phyloP scores from a whole-genome alignment of 176 grass and related monocot species.

The Microstegium vimineum region DNA sequence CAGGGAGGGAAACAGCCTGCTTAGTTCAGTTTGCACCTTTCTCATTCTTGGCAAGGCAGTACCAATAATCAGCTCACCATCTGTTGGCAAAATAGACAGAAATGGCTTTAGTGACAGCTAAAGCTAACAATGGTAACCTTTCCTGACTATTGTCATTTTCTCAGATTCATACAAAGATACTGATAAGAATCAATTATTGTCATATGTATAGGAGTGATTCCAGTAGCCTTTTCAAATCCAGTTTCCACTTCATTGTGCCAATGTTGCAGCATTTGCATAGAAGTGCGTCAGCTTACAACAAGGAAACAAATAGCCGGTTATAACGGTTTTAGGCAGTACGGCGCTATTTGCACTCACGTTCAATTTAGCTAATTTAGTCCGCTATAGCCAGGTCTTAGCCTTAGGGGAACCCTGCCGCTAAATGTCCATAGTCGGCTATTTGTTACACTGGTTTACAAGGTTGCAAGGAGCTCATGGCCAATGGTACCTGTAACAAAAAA shows the following conservation, averaged over 20 bases:
- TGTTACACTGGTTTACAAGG: no score
- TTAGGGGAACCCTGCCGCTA: no score
- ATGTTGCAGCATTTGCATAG: neutral
- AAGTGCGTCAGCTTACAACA: no score
- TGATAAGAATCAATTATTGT: neutral
- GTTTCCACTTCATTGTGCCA: neutral
- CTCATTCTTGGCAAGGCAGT: neutral
- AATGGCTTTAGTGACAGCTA: neutral
- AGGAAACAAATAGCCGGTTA: no score
- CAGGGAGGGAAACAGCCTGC: neutral
- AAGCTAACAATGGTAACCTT: neutral
- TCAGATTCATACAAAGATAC: neutral
- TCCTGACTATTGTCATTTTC: constrained; percentile 18
- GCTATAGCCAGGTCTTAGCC: no score
- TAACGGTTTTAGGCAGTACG: no score
- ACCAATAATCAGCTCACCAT: neutral
- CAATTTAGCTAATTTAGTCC: no score
- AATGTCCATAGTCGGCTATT: no score
- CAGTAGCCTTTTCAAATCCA: neutral
- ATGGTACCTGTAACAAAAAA: constrained; percentile 37
- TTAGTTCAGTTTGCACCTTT: neutral
- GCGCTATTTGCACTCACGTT: no score
- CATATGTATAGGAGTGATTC: neutral
- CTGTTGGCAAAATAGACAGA: neutral
- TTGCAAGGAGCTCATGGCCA: neutral